Evolutionary conservation across 2,329 filamentous ascomycete genomes (phyloP).

Genomic region (Clonostachys solani): DNA sequence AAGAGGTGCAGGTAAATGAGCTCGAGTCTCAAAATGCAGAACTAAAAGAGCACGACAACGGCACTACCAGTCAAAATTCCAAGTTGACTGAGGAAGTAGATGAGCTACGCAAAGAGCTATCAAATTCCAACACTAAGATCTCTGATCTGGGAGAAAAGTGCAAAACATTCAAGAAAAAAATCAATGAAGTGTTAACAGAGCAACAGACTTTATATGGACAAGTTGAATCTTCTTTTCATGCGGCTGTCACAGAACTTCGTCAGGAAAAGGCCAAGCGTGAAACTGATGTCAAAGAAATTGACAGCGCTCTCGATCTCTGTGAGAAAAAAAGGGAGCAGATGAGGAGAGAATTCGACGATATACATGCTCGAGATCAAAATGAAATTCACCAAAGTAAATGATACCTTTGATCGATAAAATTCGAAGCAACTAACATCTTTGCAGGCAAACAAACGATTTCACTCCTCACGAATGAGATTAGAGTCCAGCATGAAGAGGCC

Average conservation of each 20-base stretch:
- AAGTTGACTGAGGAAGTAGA: constrained; percentile 17
- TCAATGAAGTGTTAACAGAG: constrained; percentile 41
- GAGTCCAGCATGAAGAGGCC: too few species aligned
- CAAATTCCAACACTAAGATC: constrained; percentile 11
- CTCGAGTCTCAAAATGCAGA: too few species aligned
- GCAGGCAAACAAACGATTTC: too few species aligned
- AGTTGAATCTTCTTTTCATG: background rate
- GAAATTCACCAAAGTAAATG: too few species aligned
- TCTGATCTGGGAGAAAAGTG: constrained; percentile 23
- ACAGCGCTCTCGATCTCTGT: too few species aligned
- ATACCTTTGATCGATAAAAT: too few species aligned
- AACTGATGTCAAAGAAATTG: too few species aligned
- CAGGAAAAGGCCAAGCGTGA: background rate
- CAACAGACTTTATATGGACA: constrained; percentile 37
- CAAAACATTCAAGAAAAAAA: constrained; percentile 23
- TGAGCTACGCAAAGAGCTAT: constrained; percentile 15
- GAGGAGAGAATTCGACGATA: too few species aligned
- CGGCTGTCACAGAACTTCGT: background rate
- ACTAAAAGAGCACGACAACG: constrained; percentile 11
- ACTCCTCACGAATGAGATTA: too few species aligned
- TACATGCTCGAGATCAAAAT: too few species aligned
- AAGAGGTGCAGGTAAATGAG: constrained; percentile 14
- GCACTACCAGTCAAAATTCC: constrained; percentile 13
- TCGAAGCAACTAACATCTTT: too few species aligned
- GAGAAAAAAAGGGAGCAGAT: too few species aligned